phyloP scores from a whole-genome alignment of 2,329 filamentous ascomycete species.

The Alternaria triticina region DNA sequence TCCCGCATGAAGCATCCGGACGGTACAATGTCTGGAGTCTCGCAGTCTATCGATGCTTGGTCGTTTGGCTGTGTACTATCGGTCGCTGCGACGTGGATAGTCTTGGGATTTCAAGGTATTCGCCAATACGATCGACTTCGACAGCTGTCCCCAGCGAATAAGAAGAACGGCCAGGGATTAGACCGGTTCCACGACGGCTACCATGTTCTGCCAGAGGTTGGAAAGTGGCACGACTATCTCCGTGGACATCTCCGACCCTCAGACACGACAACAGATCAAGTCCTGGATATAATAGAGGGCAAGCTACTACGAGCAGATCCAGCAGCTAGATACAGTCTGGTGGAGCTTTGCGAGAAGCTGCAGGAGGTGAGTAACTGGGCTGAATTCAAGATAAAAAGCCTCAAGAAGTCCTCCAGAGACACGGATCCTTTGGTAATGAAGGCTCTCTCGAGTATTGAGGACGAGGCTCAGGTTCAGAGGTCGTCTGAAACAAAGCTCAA shows the following conservation, averaged over 20 bases:
- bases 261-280: background rate
- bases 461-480: conserved; percentile 2
- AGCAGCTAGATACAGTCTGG: background rate
- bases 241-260: background rate
- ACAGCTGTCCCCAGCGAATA: background rate
- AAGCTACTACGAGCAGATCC: background rate
- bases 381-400: background rate
- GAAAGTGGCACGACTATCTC: background rate
- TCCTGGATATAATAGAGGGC: background rate
- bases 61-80: conserved; percentile 50
- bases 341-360: background rate
- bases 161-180: fast-evolving
- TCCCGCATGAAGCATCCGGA: conserved; percentile 14
- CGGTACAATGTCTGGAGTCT: conserved; percentile 1
- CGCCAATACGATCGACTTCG: conserved; percentile 27
- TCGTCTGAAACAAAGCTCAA: background rate
- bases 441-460: conserved; percentile 8
- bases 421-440: conserved; percentile 3
- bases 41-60: conserved; percentile 50
- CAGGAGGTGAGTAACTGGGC: background rate
- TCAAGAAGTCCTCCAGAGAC: background rate
- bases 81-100: conserved; percentile 48
- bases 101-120: conserved; percentile 44
- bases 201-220: background rate
- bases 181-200: background rate